phyloP scores from a whole-genome alignment of 768 basidiomycete species.

The Boletus subparvulus region DNA sequence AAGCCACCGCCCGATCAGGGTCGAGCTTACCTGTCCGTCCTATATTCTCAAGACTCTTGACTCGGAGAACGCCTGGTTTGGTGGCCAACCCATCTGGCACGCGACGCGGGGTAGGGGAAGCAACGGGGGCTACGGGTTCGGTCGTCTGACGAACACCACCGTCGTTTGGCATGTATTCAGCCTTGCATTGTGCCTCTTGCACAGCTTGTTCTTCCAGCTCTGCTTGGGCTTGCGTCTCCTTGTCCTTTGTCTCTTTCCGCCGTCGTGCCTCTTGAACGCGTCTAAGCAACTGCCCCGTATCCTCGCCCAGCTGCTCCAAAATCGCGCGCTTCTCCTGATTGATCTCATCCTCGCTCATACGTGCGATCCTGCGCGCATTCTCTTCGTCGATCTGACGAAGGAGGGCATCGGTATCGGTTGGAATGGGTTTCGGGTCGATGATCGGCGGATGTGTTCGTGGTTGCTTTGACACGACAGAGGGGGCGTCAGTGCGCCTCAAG shows the following conservation, averaged over 20 bases:
- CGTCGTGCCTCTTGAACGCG: constrained; percentile 23
- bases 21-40: constrained; percentile 17
- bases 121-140: background rate
- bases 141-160: background rate
- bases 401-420: constrained; percentile 42
- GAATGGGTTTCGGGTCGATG: constrained; percentile 16
- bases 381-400: constrained; percentile 60
- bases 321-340: constrained; percentile 66
- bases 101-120: constrained; percentile 12
- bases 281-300: constrained; percentile 59
- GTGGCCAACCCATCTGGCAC: constrained; percentile 11
- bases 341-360: constrained; percentile 71
- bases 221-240: background rate
- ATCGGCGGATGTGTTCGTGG: background rate
- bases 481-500: constrained; percentile 13
- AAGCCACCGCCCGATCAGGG: too few relatives aligned
- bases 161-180: background rate
- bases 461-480: constrained; percentile 29
- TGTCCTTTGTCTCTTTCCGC: constrained; percentile 12
- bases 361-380: constrained; percentile 59
- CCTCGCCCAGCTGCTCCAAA: constrained; percentile 68
- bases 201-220: background rate
- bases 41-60: constrained; percentile 33
- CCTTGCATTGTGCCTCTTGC: background rate
- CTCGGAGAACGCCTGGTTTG: constrained; percentile 27